phyloP scores from a whole-genome alignment of 2,329 filamentous ascomycete genomes.

The Sporothrix humicola region DNA sequence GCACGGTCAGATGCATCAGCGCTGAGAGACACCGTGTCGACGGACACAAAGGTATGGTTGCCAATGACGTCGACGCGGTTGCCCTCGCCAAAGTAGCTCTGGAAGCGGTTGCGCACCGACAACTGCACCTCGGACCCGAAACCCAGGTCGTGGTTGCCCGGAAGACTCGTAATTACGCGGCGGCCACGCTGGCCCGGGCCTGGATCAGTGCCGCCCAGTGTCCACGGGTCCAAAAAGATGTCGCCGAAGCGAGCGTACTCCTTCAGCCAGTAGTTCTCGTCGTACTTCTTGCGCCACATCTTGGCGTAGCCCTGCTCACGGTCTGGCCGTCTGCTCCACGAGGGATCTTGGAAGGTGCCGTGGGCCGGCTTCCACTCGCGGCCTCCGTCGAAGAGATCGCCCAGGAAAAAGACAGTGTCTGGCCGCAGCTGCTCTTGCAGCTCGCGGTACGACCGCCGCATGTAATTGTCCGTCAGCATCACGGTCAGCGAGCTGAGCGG shows the following conservation, averaged over 20 bases:
- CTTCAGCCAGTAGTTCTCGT: slow-evolving; percentile 79
- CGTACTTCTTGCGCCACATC: slow-evolving; percentile 75
- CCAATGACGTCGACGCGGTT: slow-evolving; percentile 90
- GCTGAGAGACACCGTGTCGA: slow-evolving; percentile 87
- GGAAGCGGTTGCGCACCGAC: slow-evolving; percentile 80
- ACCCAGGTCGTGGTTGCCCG: slow-evolving; percentile 93
- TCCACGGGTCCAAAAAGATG: slow-evolving; percentile 79
- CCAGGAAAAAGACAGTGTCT: slow-evolving; percentile 87
- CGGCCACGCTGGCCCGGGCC: slow-evolving; percentile 68
- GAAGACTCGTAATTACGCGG: slow-evolving; percentile 82
- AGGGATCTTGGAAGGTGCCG: slow-evolving; percentile 64
- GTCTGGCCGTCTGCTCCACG: slow-evolving; percentile 60
- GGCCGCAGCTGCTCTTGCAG: slow-evolving; percentile 79
- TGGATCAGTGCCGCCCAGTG: slow-evolving; percentile 57
- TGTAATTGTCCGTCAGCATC: slow-evolving; percentile 82
- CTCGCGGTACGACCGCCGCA: slow-evolving; percentile 79
- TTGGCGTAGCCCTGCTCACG: slow-evolving; percentile 63
- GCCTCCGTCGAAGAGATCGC: slow-evolving; percentile 94
- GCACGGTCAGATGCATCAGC: slow-evolving; percentile 64
- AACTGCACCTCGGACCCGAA: slow-evolving; percentile 85
- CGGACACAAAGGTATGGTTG: slow-evolving; percentile 92
- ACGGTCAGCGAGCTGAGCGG: slow-evolving; percentile 60
- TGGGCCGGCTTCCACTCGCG: slow-evolving; percentile 85
- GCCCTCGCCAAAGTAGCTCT: slow-evolving; percentile 86
- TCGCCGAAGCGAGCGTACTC: slow-evolving; percentile 87